Percentiles rank a stretch among this genome's conserved stretches.
Conservation (phyloP, 23 red algal genomes). For the Pyropia haitanensis region DNA sequence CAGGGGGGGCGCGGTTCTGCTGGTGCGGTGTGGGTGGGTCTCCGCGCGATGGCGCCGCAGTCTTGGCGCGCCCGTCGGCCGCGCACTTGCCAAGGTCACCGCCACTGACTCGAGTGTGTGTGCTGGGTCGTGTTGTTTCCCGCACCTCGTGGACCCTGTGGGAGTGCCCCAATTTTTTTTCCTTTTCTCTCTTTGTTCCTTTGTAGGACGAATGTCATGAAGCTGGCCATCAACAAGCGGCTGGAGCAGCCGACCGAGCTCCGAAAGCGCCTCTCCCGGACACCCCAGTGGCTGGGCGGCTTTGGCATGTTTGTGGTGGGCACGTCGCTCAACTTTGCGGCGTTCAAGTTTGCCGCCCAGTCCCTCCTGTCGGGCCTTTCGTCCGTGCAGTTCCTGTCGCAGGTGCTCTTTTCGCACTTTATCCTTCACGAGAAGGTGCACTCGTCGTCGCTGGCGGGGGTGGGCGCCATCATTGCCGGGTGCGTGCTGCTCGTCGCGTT, state of each 20-base stretch:
- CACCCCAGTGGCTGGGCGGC: slow-evolving; percentile 61
- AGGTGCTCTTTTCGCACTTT: slow-evolving; percentile 68
- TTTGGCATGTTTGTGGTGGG: slow-evolving; percentile 73
- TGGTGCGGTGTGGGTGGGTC: not conserved
- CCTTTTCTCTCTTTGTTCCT: not conserved
- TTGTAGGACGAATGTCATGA: slow-evolving; percentile 72
- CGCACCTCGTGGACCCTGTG: not conserved
- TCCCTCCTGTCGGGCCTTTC: slow-evolving; percentile 74
- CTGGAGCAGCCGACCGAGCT: slow-evolving; percentile 38
- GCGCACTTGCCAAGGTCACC: not conserved
- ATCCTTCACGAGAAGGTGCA: slow-evolving; percentile 72
- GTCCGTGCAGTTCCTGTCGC: slow-evolving; percentile 80
- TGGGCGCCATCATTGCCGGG: slow-evolving; percentile 57
- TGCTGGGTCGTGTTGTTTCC: not conserved
- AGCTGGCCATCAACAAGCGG: slow-evolving; percentile 81
- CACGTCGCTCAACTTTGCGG: slow-evolving; percentile 64
- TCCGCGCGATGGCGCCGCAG: not conserved
- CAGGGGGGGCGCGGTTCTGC: too few species aligned
- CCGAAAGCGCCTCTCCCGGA: slow-evolving; percentile 49
- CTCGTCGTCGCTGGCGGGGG: slow-evolving; percentile 42
- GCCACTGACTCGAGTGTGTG: not conserved
- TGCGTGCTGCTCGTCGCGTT: slow-evolving; percentile 75
- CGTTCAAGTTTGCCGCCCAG: slow-evolving; percentile 84
- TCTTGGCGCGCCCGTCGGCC: slow-evolving; percentile 9
- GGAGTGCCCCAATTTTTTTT: not conserved